Base-by-base conservation (phyloP, 768 basidiomycete genomes). In the Grammothele lineata region DNA sequence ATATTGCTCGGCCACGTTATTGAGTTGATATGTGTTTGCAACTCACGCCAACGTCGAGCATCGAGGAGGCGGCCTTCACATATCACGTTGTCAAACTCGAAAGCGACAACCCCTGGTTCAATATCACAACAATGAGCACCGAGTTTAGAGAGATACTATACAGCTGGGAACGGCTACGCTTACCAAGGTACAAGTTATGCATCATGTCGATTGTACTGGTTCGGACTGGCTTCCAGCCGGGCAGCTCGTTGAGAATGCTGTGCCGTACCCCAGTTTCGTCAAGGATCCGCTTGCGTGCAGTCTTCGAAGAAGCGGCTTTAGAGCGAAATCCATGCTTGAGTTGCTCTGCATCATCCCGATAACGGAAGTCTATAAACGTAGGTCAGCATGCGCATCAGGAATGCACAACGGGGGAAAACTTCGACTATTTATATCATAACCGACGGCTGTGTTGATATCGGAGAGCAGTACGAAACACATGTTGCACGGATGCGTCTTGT, bases 181-280 rank as follows among this genome's bases (percentile, higher is more conserved):
- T 22, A 32, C 37, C 10, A n/a, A n/a, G n/a, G n/a, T 32, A 39
- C 18, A 38, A 18, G n/a, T 45, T 45, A 15, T 45, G 44, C 44
- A 45, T 45, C 18, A 10, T 37, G 12, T 45, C 44, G 2, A 45
- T 2, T 1, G 44, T 36, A 12, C 2, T 2, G 5, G 3, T 4
- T 6, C 11, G 14, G 6, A 42, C 18, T 11, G 45, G 45, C 25
- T 23, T 19, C 45, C 45, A 46, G 1, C 37, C 37, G 1, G 23
- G 26, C 5, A 46, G n/a, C 3, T 9, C 44, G 4, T 25, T 23
- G 10, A 45, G 23, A 15, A 17, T 10, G 5, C 36, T 15, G 15
- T n/a, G 30, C 8, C 26, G 24, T 15, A 23, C 27, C 10, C 45
- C 45, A 19, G 36, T 25, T 26, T 30, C 37, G n/a, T 46, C 45